Percentiles rank a stretch among this genome's conserved stretches.
These are phyloP conservation scores for Coemansia sp. DNA, from an alignment of 192 early-diverging fungal species.

Conservation along the genomic window DNA sequence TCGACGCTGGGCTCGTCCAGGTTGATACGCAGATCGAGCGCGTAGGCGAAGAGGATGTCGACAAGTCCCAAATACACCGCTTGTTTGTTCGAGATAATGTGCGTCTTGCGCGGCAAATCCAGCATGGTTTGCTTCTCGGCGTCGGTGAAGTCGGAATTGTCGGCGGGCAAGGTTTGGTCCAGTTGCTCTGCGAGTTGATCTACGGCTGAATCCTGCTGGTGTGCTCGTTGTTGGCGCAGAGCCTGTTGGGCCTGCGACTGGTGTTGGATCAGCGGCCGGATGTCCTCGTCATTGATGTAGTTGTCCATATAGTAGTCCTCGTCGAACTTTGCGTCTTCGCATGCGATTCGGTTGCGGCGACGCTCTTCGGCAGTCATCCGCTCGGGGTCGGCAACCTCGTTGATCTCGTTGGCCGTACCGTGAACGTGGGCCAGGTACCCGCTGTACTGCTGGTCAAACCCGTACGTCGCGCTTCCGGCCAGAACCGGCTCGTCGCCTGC, in stretches of 20 bases:
- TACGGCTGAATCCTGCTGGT: background rate
- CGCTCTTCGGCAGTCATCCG: conserved; percentile 40
- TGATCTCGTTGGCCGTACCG: conserved; percentile 68
- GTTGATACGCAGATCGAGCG: conserved; percentile 80
- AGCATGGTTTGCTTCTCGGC: conserved; percentile 71
- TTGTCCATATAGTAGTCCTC: conserved; percentile 89
- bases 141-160: conserved; percentile 57
- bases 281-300: conserved; percentile 82
- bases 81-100: conserved; percentile 62
- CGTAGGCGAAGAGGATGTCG: conserved; percentile 88
- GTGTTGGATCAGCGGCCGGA: conserved; percentile 67
- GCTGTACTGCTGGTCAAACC: conserved; percentile 85
- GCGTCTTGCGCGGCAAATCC: conserved; percentile 71
- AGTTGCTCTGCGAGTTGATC: background rate
- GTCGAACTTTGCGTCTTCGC: conserved; percentile 86
- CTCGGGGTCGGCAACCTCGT: conserved; percentile 60
- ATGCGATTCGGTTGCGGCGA: conserved; percentile 56
- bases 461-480: conserved; percentile 58
- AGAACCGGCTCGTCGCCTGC: conserved; percentile 33
- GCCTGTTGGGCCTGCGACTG: conserved; percentile 63
- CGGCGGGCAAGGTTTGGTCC: background rate
- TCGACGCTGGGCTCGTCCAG: conserved; percentile 85
- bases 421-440: conserved; percentile 71
- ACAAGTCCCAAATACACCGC: conserved; percentile 80
- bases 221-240: conserved; percentile 18